Evolutionary conservation across 169 alveolate species (phyloP).

Genomic region (Plasmodium ovale): DNA sequence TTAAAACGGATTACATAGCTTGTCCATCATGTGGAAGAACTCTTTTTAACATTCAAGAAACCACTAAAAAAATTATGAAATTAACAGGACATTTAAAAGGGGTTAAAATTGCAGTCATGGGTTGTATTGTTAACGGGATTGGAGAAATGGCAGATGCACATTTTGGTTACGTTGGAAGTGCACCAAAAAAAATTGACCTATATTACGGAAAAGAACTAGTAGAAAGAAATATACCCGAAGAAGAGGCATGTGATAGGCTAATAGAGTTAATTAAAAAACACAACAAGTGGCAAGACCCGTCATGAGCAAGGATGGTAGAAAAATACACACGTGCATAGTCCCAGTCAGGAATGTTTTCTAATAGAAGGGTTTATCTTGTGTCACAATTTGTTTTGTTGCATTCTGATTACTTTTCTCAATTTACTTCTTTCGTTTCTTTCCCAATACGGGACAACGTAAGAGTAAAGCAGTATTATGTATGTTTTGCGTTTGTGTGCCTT

Average conservation of each 20-base stretch:
- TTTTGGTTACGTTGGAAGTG: constrained; percentile 91
- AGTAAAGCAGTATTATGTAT: no score
- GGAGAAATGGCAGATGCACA: constrained; percentile 95
- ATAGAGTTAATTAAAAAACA: constrained; percentile 84
- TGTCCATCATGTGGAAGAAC: constrained; percentile 94
- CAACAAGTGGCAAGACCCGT: constrained; percentile 58
- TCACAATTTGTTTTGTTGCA: no score
- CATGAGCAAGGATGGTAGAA: not conserved
- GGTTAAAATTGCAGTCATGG: constrained; percentile 92
- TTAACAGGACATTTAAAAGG: constrained; percentile 92
- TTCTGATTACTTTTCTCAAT: no score
- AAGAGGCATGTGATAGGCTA: constrained; percentile 85
- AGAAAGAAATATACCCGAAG: constrained; percentile 87
- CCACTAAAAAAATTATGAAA: constrained; percentile 85
- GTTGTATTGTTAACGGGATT: constrained; percentile 93
- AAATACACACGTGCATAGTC: not conserved
- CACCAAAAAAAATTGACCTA: constrained; percentile 89
- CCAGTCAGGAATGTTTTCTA: no score
- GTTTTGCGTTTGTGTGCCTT: no score
- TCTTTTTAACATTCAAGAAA: constrained; percentile 87
- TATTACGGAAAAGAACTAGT: constrained; percentile 87
- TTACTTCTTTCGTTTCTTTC: no score
- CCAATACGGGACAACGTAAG: no score
- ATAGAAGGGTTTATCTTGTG: no score
- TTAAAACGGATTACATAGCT: constrained; percentile 90